phyloP scores from a whole-genome alignment of 306 rosid species.

The Quillaja saponaria region DNA sequence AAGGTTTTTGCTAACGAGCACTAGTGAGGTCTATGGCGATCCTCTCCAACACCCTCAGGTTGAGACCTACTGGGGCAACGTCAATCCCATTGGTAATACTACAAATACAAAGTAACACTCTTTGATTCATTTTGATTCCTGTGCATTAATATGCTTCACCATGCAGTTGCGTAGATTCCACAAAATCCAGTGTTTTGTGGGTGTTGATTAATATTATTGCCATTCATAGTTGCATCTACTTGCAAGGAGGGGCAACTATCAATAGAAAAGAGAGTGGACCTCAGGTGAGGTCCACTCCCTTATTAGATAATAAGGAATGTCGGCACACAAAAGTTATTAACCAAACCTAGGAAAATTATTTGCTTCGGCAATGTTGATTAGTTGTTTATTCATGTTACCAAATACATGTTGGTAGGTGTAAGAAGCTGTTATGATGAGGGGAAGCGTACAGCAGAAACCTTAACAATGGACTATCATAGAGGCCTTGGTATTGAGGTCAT shows the following conservation, averaged over 20 bases:
- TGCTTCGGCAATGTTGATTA: no score
- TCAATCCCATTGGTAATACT: slow-evolving; percentile 78
- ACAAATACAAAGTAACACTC: background rate
- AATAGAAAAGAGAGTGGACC: no score
- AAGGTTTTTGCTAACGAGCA: slow-evolving; percentile 80
- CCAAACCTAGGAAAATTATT: no score
- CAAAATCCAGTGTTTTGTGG: no score
- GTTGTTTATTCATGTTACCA: background rate
- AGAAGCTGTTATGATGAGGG: slow-evolving; percentile 97
- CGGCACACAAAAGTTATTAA: no score
- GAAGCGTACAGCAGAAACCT: slow-evolving; percentile 89
- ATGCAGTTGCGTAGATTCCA: no score
- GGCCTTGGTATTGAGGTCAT: slow-evolving; percentile 90
- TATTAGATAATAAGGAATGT: no score
- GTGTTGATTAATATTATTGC: no score
- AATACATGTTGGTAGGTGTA: slow-evolving; percentile 54
- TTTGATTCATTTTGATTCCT: background rate
- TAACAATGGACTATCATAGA: slow-evolving; percentile 90
- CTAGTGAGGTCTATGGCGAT: slow-evolving; percentile 95
- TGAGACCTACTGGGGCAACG: slow-evolving; percentile 95
- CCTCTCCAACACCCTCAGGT: slow-evolving; percentile 92
- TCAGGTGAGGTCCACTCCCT: no score
- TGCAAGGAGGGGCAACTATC: no score
- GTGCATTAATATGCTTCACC: no score
- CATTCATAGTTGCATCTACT: no score